These are phyloP conservation scores for Paraphaeosphaeria sporulosa DNA, from an alignment of 2,329 filamentous ascomycete species.

Conservation along the genomic window DNA sequence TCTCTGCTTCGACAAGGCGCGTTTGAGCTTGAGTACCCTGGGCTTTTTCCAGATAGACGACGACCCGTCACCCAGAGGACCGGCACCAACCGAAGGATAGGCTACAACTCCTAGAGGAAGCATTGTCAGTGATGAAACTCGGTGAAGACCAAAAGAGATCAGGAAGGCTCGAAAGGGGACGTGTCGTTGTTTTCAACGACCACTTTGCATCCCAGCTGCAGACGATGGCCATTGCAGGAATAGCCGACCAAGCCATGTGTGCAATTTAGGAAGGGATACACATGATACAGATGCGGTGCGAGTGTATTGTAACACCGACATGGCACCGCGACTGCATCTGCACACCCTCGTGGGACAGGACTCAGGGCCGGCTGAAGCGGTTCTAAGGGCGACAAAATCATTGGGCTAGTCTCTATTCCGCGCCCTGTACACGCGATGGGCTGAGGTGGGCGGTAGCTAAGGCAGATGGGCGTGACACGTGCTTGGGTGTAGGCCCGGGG, in stretches of 20 bases:
- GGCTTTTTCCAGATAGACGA: constrained; percentile 44
- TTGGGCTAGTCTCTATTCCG: neutral
- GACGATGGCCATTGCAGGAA: constrained; percentile 36
- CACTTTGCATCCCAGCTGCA: constrained; percentile 38
- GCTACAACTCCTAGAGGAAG: constrained; percentile 49
- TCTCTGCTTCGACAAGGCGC: constrained; percentile 35
- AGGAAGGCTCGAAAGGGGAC: constrained; percentile 35
- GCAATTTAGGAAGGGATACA: constrained; percentile 39
- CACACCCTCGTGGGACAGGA: constrained; percentile 32
- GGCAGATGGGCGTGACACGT: constrained; percentile 14
- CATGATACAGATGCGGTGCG: constrained; percentile 38
- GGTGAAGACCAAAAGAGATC: constrained; percentile 24
- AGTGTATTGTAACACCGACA: constrained; percentile 39
- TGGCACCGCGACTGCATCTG: constrained; percentile 37
- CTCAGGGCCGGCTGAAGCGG: constrained; percentile 20
- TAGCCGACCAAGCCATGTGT: constrained; percentile 40
- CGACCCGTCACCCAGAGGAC: constrained; percentile 39
- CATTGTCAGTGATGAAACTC: constrained; percentile 48
- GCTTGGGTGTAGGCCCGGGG: neutral
- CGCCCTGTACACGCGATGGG: constrained; percentile 4
- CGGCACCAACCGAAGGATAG: constrained; percentile 45
- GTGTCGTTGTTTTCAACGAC: constrained; percentile 42
- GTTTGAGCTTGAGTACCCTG: constrained; percentile 39
- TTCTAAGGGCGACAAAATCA: constrained; percentile 10
- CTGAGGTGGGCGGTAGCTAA: constrained; percentile 1